Evolutionary conservation across 305 asterid genomes (phyloP).

Genomic region (Lippia alba): DNA sequence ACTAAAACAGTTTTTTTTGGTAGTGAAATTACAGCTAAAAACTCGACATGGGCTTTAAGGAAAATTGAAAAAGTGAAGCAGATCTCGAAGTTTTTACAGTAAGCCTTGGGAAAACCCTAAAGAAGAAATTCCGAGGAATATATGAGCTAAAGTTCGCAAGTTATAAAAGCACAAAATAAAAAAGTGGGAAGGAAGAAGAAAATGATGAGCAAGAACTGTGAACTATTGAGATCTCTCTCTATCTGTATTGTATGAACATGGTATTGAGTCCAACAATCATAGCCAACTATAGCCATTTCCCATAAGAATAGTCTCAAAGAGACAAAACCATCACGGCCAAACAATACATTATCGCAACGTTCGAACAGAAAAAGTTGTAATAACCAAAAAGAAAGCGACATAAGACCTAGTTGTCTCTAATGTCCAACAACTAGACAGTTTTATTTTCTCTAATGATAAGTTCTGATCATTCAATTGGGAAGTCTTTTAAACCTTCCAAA

Average conservation of each 20-base stretch:
- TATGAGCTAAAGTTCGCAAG: conserved; percentile 46
- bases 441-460: background rate
- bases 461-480: conserved; percentile 47
- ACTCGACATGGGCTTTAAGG: conserved; percentile 35
- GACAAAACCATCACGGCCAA: too few relatives aligned
- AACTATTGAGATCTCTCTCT: conserved; percentile 54
- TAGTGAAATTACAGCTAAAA: conserved; percentile 28
- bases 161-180: conserved; percentile 1
- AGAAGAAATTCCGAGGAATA: conserved; percentile 58
- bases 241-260: background rate
- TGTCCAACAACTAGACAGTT: conserved; percentile 1
- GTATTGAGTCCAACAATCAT: too few relatives aligned
- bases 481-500: conserved; percentile 26
- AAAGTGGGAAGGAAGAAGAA: conserved; percentile 37
- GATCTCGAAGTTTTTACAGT: conserved; percentile 61
- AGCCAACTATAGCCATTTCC: too few relatives aligned
- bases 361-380: too few relatives aligned
- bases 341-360: too few relatives aligned
- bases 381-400: background rate
- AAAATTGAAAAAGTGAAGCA: conserved; percentile 44
- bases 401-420: background rate
- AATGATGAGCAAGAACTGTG: conserved; percentile 61
- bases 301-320: too few relatives aligned
- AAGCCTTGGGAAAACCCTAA: conserved; percentile 55
- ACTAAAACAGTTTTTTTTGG: too few relatives aligned